Evolutionary conservation across 345 rosid genomes (phyloP), one percentile per base, ranked within the genome.

Genomic region (Ceriops zippeliana): DNA sequence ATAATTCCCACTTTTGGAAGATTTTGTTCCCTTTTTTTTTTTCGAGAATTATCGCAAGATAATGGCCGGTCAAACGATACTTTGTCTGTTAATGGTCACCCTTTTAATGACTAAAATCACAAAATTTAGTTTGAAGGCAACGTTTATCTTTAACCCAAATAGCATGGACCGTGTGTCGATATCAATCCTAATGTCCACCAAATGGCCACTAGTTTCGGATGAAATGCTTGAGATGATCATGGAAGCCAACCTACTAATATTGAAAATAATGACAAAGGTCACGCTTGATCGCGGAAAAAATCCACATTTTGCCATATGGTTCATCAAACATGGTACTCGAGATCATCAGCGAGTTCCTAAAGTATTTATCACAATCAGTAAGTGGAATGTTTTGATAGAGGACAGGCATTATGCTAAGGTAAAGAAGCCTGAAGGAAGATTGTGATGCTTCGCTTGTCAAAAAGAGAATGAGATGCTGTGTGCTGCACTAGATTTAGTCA

Each of bases 91-190:
- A 7, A 22, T 63, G 66, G 66, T 58, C 58, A 53, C 70, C 53
- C n/a, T 34, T 58, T 58, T 6, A 49, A 30, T 20, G 65, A 61
- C 30, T 60, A 1, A 10, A 42, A 42, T 16, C 42, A 20, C 6
- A 31, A 58, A 21, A 42, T 27, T 34, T 32, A 34, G 46, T 27
- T 31, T 26, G 15, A 47, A 74, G 79, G 65, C 74, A 78, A 63
- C 46, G 20, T 42, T 27, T 21, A 57, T 47, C 63, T 31, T 22
- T 19, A 52, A 52, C 56, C 67, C 47, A 61, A 37, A 66, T 51
- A 19, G 62, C 74, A 66, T 63, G 79, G 72, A 58, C 3, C 68
- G 81, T 42, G 5, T 15, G 3, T 17, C 13, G 49, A 42, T 11
- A 42, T 13, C 16, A 42, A 13, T 0, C 49, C 19, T 15, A 42